Evolutionary conservation across 192 early-diverging fungal genomes (phyloP).

Genomic region (Gryganskiella cystojenkinii): DNA sequence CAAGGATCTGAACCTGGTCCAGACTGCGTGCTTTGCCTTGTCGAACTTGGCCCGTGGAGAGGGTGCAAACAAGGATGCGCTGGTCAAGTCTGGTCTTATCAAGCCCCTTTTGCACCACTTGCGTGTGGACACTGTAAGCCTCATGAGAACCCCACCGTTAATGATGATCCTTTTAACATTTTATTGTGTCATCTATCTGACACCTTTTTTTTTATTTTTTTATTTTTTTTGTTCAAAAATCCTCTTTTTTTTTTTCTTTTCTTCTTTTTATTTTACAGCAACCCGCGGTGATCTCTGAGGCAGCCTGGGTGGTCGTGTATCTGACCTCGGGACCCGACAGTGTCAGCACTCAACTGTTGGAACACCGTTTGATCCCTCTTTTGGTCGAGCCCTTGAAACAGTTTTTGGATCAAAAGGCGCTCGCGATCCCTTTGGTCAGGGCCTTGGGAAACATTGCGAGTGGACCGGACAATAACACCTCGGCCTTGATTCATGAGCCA

Average conservation of each 20-base stretch:
- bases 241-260: neutral
- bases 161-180: neutral
- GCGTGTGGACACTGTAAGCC: conserved; percentile 53
- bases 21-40: conserved; percentile 79
- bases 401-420: conserved; percentile 46
- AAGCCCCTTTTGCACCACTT: conserved; percentile 63
- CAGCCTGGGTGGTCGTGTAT: conserved; percentile 75
- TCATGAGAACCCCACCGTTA: neutral
- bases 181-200: too few relatives aligned
- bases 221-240: neutral
- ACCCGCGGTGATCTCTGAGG: conserved; percentile 66
- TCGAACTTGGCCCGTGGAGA: conserved; percentile 76
- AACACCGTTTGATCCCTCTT: conserved; percentile 35
- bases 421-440: conserved; percentile 69
- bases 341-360: conserved; percentile 55
- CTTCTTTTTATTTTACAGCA: conserved; percentile 15
- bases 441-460: conserved; percentile 77
- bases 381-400: conserved; percentile 55
- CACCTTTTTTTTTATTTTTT: neutral
- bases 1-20: conserved; percentile 62
- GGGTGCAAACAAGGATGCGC: conserved; percentile 60
- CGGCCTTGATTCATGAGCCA: conserved; percentile 54
- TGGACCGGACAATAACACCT: conserved; percentile 68
- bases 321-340: conserved; percentile 63
- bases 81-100: conserved; percentile 61